Base-by-base conservation (phyloP, 495 filamentous ascomycete genomes). In the Aspergillus ellipticus region DNA sequence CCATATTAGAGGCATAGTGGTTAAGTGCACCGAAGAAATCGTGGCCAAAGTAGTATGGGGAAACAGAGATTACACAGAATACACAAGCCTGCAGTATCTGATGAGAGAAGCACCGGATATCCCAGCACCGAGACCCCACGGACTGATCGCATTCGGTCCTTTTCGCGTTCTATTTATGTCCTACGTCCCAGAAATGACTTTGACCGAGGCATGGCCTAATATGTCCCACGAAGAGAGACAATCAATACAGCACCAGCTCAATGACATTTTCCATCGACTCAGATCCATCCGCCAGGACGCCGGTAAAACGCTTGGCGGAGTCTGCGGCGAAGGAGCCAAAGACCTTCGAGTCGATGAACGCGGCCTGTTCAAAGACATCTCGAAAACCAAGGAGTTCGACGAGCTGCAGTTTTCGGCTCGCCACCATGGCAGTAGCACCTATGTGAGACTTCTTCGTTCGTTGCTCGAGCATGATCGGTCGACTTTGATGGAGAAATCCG, bases 31-130 rank as follows among this genome's bases (percentile, higher is more conserved):
- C 28, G 56, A 65, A 5, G 49, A 68, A 9, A 59, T 72, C 51
- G 64, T 69, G 17, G 62, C 54, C 53, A 73, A 74, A 58, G 61
- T 67, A n/a, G n/a, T 20, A 48, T 67, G 20, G 28, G 55, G 53
- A 42, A 59, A 49, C 37, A 55, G 54, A 3, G 66, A 70, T 58
- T 64, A 57, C 37, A 72, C 68, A 0, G 66, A 73, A 50, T 73
- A 68, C 55, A 66, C 63, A 8, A 64, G 48, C 49, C 55, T 74
- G 35, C 56, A 69, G 57, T 76, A 72, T 51, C 68, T 76, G 41
- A 55, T 49, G 35, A 46, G 62, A 5, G 48, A 69, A 28, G 60
- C 54, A 17, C 63, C 65, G 22, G 63, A 66, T 51, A 64, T 72
- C 21, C 69, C 65, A 29, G 63, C 53, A 42, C 69, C 69, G 1